Evolutionary conservation across 208 protist species (phyloP), one percentile per base, ranked within the genome.

Genomic region (Trypanosoma congolense): DNA sequence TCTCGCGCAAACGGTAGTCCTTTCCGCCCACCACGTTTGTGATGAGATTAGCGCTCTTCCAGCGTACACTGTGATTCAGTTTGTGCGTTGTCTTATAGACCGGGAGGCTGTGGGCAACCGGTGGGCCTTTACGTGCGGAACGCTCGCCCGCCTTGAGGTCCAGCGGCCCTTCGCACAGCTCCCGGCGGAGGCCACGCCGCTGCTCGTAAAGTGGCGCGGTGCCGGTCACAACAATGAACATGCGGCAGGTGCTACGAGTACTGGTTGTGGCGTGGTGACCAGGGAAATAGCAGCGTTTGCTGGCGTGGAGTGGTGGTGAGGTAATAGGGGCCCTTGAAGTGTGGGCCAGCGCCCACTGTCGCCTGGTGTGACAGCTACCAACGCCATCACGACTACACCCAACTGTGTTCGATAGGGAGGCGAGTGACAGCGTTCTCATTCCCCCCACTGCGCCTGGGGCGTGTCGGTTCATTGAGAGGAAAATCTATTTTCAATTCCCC

Each of bases 71-170:
- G 70, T 73, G 74, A 62, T 93, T 69, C 3, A 93, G 73, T 56
- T 90, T 90, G 68, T 90, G 82, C 3, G 80, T 78, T 0, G 81
- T 93, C 59, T 93, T 93, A 70, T 93, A 93, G 8, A 93, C 82
- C 2, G 81, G 82, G 2, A 93, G 80, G 36, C 75, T 87, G 77
- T 93, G 86, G 4, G 86, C 73, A 2, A 93, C 86, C 2, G 86
- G 86, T 0, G 85, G 85, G 4, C 85, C 85, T 54, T 92, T 90
- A 51, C 80, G 77, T 5, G 70, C 68, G n/a, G 43, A 72, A 49
- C 70, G 70, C 36, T 92, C 80, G 8, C 85, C 84, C 0, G 84
- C 69, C 56, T 92, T 87, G 8, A 87, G 54, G 52, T 92, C 84
- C 9, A 92, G 70, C 6, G 84, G 84, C 4, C 80, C 84, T 46